Base-by-base conservation (phyloP, 139 green algal species). In the Axilococcus clingmanii region DNA sequence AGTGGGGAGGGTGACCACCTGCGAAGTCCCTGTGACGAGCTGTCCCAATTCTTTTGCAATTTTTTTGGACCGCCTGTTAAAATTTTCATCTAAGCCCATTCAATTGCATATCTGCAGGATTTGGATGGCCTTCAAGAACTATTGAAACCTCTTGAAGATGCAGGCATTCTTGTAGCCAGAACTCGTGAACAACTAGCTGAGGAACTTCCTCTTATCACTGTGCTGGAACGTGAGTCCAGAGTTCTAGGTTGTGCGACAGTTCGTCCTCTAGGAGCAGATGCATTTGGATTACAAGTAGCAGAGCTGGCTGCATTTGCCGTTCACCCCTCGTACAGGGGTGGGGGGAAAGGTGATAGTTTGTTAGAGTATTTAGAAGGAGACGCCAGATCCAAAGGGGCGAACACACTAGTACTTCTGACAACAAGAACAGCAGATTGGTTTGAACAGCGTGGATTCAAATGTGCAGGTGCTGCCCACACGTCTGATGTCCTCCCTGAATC, bases 291-390 rank as follows among this genome's bases (percentile, higher is more conserved):
- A 15, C 20, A 47, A 20, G 60, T 70, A 24, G 84, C 79, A 6
- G 92, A 98, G 74, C 61, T 98, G 28, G 79, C 74, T 7, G 83
- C 90, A 15, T 95, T 96, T 61, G 86, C 75, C 25, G 80, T 97
- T 20, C 57, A 81, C 47, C 60, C 77, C 2, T 54, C 72, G 4
- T 90, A 76, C 69, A 65, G 85, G 9, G 80, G 84, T 40, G 71
- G 73, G 4, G 91, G 91, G 22, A 77, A 83, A 7, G 91, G 91
- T 15, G 91, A 99, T 76, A 75, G 58, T 36, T 51, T 98, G 67
- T 72, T 96, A 27, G 81, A 77, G 29, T 80, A 78, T 51, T 19
- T 80, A 25, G 73, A 77, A 53, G 36, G 55, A 46, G 59, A 40
- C 46, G 61, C 38, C 20, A 56, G 25, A 45, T 61, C 42, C 25